Evolutionary conservation across 2,329 filamentous ascomycete genomes (phyloP), one percentile per base, ranked within the genome.

Genomic region (Ceratocystis colombiana): DNA sequence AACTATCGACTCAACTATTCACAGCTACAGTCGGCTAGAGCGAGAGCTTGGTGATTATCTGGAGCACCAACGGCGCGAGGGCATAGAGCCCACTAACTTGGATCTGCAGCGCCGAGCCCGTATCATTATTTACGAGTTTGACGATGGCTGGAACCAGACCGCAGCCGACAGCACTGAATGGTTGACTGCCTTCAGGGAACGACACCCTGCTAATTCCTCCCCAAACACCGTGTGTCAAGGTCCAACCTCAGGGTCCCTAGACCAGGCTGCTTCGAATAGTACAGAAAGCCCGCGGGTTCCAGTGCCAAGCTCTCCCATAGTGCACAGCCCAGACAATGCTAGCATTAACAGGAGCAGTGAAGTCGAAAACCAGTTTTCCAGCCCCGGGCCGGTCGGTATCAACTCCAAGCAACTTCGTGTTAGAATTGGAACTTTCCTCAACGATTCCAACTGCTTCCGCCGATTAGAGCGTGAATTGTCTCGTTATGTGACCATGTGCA

Each of bases 121-220:
- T 68, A 77, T 84, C 64, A 83, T 86, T 70, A 83, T 86, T 25
- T 86, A 84, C 72, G 82, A 84, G 61, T 80, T 78, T 67, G 82
- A 85, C 64, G 83, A 86, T 70, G 79, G 79, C 8, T 86, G 84
- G 83, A 86, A 86, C 69, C 84, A 85, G 70, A 87, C 84, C 1
- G 80, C 79, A 0, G 81, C 83, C 2, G 84, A 87, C 69, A 82
- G 83, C 68, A 69, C 75, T 2, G 72, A 76, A 2, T 85, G 83
- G 80, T 75, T 86, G 1, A 72, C 75, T 2, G 74, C 77, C 12
- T 86, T 86, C 74, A 80, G 77, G 67, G 72, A 76, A 50, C 77
- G 80, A 62, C 79, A 83, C 68, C 62, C 50, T 53, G 48, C 61
- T 1, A 44, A 25, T 20, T n/a, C 33, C 6, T 41, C 28, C 25